phyloP scores from a whole-genome alignment of 495 filamentous ascomycete genomes.

The Neurospora africana region DNA sequence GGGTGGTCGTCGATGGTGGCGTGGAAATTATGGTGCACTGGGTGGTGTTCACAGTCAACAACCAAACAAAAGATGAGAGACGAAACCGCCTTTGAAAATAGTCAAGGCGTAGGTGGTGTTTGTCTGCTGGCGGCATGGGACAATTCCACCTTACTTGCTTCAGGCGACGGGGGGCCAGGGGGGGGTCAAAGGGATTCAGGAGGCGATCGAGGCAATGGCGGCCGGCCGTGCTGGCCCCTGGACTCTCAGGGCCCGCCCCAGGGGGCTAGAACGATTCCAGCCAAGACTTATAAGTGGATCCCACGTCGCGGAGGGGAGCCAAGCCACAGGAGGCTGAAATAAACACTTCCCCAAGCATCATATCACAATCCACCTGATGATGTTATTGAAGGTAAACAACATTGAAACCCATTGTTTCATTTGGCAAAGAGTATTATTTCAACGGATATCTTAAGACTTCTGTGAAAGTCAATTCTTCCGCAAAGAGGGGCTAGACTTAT shows the following conservation, averaged over 20 bases:
- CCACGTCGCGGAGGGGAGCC: neutral
- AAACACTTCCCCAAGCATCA: neutral
- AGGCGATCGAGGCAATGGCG: neutral
- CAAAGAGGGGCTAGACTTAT: neutral
- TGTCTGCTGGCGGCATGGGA: neutral
- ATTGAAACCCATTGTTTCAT: neutral
- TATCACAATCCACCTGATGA: neutral
- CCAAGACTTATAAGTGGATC: neutral
- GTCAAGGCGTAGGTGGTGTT: neutral
- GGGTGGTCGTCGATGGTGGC: neutral
- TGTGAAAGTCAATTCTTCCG: neutral
- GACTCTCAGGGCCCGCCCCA: neutral
- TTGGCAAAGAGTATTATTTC: neutral
- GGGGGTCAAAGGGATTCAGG: neutral
- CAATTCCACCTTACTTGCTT: neutral
- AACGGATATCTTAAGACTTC: too few relatives aligned
- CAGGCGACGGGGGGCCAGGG: neutral
- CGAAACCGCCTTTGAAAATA: neutral
- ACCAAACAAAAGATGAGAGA: neutral
- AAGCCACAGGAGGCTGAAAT: neutral
- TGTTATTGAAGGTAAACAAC: neutral
- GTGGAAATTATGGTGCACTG: neutral
- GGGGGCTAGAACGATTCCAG: neutral
- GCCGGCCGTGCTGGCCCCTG: neutral
- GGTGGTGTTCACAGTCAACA: neutral